Evolutionary conservation across 2,329 filamentous ascomycete genomes (phyloP).

Genomic region (Phialophora expanda): DNA sequence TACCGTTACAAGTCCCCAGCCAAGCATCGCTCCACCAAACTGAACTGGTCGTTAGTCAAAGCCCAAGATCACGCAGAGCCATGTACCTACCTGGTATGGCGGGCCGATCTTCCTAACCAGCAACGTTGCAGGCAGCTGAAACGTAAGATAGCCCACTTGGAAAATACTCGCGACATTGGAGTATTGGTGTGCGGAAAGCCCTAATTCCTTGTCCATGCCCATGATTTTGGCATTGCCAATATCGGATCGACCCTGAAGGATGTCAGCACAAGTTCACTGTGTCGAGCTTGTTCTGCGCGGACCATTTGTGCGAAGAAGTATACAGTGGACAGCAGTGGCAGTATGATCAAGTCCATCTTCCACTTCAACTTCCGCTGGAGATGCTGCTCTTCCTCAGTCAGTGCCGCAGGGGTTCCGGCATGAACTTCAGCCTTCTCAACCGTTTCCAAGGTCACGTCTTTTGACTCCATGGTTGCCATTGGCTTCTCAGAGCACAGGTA

Average conservation of each 20-base stretch:
- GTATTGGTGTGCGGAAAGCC: constrained; percentile 14
- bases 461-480: constrained; percentile 9
- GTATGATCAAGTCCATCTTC: constrained; percentile 26
- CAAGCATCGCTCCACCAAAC: constrained; percentile 20
- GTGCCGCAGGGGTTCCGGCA: background rate
- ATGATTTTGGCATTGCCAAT: constrained; percentile 26
- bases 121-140: constrained; percentile 16
- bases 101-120: constrained; percentile 17
- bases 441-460: constrained; percentile 15
- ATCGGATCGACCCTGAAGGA: constrained; percentile 13
- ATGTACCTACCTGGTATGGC: constrained; percentile 10
- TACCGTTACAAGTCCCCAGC: constrained; percentile 15
- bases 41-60: background rate
- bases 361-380: constrained; percentile 27
- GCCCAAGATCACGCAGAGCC: background rate
- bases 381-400: constrained; percentile 10
- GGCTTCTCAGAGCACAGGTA: background rate
- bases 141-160: constrained; percentile 20
- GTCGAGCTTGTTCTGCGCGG: background rate
- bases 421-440: constrained; percentile 3
- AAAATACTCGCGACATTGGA: constrained; percentile 19
- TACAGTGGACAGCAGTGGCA: constrained; percentile 25
- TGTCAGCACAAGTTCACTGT: background rate
- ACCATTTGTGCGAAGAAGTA: constrained; percentile 27
- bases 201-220: constrained; percentile 24